Conservation (phyloP, 1,139 yeast genomes). For the Magnusiomyces paraingens region DNA sequence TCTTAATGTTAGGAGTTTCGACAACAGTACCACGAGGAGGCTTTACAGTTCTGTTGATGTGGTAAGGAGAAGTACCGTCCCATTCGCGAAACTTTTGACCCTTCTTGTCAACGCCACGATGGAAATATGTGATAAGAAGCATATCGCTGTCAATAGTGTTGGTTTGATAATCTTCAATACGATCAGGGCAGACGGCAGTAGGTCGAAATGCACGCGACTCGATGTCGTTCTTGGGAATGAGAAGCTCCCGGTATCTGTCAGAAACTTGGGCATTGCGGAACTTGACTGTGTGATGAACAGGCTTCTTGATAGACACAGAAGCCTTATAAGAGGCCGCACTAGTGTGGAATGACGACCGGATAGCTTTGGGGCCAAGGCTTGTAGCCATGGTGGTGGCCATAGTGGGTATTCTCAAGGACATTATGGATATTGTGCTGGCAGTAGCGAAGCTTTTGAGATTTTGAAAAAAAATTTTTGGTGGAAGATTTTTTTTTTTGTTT, state of each 20-base stretch:
- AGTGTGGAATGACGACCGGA: conserved; percentile 25
- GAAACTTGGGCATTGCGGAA: conserved; percentile 60
- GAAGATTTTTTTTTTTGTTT: not conserved
- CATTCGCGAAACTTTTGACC: conserved; percentile 79
- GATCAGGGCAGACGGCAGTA: conserved; percentile 62
- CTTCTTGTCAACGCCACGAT: conserved; percentile 43
- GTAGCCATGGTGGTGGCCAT: not conserved
- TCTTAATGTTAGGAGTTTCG: conserved; percentile 66
- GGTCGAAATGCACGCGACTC: conserved; percentile 69
- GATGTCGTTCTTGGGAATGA: conserved; percentile 47
- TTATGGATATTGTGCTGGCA: conserved; percentile 31
- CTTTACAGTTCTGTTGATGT: conserved; percentile 59
- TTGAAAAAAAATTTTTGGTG: not conserved
- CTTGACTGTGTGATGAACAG: conserved; percentile 84
- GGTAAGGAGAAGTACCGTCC: conserved; percentile 88
- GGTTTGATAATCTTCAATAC: conserved; percentile 71
- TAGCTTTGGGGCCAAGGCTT: not conserved
- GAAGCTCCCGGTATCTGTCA: conserved; percentile 55
- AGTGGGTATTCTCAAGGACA: not conserved
- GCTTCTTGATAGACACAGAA: conserved; percentile 65
- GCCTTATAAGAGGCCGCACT: conserved; percentile 38
- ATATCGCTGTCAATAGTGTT: conserved; percentile 72
- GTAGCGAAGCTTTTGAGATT: not conserved
- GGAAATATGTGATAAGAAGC: conserved; percentile 68
- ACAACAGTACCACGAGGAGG: conserved; percentile 41